Evolutionary conservation across 164 flowering plant genomes (phyloP).

Genomic region (Houttuynia cordata): DNA sequence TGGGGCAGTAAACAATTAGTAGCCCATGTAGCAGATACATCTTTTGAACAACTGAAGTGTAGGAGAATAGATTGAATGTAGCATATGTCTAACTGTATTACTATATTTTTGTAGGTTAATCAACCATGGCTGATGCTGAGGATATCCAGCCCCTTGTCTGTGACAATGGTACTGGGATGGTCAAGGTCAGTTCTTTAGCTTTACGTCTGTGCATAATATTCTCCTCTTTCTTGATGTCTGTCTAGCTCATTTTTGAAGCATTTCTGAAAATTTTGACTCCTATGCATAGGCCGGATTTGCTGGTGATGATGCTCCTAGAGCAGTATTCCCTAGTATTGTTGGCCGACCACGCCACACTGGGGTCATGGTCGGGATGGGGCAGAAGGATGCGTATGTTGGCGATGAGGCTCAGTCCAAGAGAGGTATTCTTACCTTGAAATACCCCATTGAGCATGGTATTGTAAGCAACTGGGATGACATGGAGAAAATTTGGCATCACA

Average conservation of each 20-base stretch:
- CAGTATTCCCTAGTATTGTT: constrained; percentile 65
- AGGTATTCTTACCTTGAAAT: constrained; percentile 58
- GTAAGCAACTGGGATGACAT: constrained; percentile 84
- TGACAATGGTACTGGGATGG: constrained; percentile 17
- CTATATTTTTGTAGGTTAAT: background rate
- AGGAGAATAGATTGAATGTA: no score
- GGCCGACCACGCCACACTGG: constrained; percentile 65
- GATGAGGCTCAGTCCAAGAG: constrained; percentile 66
- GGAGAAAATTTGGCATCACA: constrained; percentile 79
- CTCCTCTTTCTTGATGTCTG: background rate
- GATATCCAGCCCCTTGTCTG: constrained; percentile 17
- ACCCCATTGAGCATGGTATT: constrained; percentile 80
- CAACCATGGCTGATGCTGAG: constrained; percentile 13
- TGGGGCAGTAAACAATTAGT: no score
- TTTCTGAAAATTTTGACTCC: background rate
- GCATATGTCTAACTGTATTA: background rate
- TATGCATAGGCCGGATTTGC: constrained; percentile 57
- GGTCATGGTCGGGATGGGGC: constrained; percentile 70
- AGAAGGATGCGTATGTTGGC: constrained; percentile 63
- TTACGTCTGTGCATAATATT: background rate
- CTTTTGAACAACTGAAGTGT: no score
- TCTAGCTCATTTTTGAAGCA: background rate
- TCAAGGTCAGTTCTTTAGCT: constrained; percentile 7
- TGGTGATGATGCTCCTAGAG: constrained; percentile 80
- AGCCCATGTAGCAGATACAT: no score